Evolutionary conservation across 2,329 filamentous ascomycete genomes (phyloP).

Genomic region (Talaromyces albobiverticillius): DNA sequence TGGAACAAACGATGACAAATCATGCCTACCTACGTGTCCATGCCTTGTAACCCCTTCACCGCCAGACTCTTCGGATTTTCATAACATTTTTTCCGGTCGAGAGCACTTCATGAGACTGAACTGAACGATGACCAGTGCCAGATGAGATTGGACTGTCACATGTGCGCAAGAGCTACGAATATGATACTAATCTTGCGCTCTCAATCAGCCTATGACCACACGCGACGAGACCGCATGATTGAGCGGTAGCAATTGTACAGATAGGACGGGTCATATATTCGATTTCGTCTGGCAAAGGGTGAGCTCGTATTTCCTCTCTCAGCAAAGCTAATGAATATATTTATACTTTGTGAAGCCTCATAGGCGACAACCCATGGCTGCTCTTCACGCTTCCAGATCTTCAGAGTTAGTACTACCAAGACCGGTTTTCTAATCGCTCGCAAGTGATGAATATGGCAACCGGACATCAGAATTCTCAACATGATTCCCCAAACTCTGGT

Average conservation of each 20-base stretch:
- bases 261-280: background rate
- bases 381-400: background rate
- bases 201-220: slow-evolving; percentile 1
- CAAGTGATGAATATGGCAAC: background rate
- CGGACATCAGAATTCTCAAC: background rate
- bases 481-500: background rate
- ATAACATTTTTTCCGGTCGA: background rate
- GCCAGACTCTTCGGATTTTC: background rate
- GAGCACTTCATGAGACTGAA: background rate
- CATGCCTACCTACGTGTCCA: background rate
- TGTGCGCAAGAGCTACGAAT: background rate
- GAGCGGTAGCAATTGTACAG: background rate
- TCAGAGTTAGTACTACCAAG: background rate
- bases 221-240: background rate
- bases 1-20: background rate
- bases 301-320: background rate
- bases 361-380: background rate
- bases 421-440: background rate
- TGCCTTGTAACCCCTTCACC: slow-evolving; percentile 8
- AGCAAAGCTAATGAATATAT: background rate
- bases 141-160: slow-evolving; percentile 7
- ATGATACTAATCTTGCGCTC: background rate
- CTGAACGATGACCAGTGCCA: background rate
- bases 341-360: background rate
- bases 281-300: background rate